Base-by-base conservation (phyloP, 305 asterid genomes). In the Solanum aculeatissimum region DNA sequence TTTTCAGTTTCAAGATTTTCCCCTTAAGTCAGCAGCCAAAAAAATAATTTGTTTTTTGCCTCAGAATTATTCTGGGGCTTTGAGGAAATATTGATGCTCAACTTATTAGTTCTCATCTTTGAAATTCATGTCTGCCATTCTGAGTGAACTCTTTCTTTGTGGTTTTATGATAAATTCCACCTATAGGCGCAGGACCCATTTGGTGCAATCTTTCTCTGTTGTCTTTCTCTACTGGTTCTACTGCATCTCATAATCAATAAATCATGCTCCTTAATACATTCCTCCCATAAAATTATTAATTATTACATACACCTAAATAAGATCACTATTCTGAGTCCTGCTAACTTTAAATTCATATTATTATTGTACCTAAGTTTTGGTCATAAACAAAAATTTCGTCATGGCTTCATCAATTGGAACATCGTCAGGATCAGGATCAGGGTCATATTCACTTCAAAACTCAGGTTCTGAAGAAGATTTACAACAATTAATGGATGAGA, bases 181-280 rank as follows among this genome's bases (percentile, higher is more conserved):
- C 60, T 90, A 95, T 84, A 86, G 94, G 94, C 95, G 96, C 87
- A 88, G 96, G 89, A 93, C 98, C 78, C 98, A 95, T 87, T 83
- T 95, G 70, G 98, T 96, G 90, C 98, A 96, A 88, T 96, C 99
- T 65, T 96, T 96, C 89, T 96, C 99, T 2, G 98, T 96, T 83
- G 98, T 95, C 58, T 96, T 96, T 72, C 99, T 96, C 86, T 93
- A 96, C 90, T 96, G 99, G 99, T 96, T 96, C 43, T 96, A 96
- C 84, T 96, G 66, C 92, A 95, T 96, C 87, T 94, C 99, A 92
- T 96, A 72, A 66, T 66, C 45, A 16, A 32, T 43, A 5, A 21
- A 72, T 71, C 21, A 42, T 71, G 55, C 47, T 71, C 29, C 51
- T 42, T 71, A 92, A 91, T 91, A 87, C 29, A 62, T 16, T 45